Evolutionary conservation across 805 yeast genomes (phyloP).

Genomic region (Brettanomyces sp.): DNA sequence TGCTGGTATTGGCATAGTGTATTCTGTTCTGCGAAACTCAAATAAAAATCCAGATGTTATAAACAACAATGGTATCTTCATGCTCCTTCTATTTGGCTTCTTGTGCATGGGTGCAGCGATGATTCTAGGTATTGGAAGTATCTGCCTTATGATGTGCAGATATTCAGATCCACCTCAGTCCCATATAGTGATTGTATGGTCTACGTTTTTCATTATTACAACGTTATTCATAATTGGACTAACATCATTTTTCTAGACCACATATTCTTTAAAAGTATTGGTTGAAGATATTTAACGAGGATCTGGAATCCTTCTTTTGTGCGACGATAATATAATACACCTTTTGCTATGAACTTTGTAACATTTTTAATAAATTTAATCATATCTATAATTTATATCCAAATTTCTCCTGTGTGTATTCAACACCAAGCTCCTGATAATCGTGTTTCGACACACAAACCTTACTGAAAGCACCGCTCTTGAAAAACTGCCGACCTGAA

Average conservation of each 20-base stretch:
- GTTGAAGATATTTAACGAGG: too few relatives aligned
- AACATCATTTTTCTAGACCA: constrained; percentile 11
- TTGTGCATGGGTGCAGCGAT: constrained; percentile 34
- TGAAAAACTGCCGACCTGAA: constrained; percentile 42
- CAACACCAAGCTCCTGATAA: constrained; percentile 76
- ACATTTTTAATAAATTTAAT: neutral
- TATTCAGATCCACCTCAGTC: constrained; percentile 27
- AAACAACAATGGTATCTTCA: constrained; percentile 11
- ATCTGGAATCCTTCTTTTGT: neutral
- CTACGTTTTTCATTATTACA: constrained; percentile 29
- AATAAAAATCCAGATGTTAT: constrained; percentile 2
- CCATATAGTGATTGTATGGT: constrained; percentile 36
- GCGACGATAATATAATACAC: neutral
- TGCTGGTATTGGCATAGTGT: constrained; percentile 35
- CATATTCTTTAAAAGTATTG: neutral
- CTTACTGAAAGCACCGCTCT: constrained; percentile 35
- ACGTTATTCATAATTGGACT: constrained; percentile 35
- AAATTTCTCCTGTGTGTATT: constrained; percentile 26
- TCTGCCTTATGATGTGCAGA: constrained; percentile 36
- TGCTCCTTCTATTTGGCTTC: constrained; percentile 26
- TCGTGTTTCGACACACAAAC: constrained; percentile 67
- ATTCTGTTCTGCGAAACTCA: constrained; percentile 10
- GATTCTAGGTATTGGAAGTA: constrained; percentile 31
- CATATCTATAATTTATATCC: constrained; percentile 12
- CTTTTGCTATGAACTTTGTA: neutral